Percentiles rank a stretch among this genome's conserved stretches.
Conservation (phyloP, 225 moss, liverwort and hornwort genomes). For the Pseudoscleropodium purum region DNA sequence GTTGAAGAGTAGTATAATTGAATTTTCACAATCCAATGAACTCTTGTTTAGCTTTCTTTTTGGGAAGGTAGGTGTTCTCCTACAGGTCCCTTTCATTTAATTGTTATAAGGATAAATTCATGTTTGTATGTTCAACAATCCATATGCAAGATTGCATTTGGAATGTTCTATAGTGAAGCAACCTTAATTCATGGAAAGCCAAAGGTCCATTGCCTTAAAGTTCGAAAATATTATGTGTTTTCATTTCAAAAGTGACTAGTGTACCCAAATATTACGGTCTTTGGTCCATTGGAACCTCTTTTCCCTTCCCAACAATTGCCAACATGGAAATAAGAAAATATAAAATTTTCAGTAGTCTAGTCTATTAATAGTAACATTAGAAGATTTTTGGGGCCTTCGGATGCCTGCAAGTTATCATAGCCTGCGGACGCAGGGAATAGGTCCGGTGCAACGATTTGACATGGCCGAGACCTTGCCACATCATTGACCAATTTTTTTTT, state of each 20-base stretch:
- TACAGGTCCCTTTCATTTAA: not conserved
- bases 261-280: not conserved
- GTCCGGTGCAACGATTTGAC: too few relatives aligned
- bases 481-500: too few relatives aligned
- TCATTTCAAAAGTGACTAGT: not conserved
- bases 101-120: not conserved
- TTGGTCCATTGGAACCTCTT: not conserved
- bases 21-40: not conserved
- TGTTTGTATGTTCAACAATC: not conserved
- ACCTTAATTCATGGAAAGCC: not conserved
- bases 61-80: not conserved
- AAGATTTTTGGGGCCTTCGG: too few relatives aligned
- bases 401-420: too few relatives aligned
- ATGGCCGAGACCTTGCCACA: too few relatives aligned
- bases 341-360: not conserved
- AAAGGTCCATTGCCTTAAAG: not conserved
- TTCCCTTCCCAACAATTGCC: not conserved
- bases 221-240: not conserved
- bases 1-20: not conserved
- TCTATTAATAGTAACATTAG: not conserved
- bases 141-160: not conserved
- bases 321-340: not conserved
- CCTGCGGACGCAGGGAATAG: too few relatives aligned
- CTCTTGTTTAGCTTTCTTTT: not conserved
- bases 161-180: not conserved